Base-by-base conservation (phyloP, 331 rosid species). In the Saraca asoca region DNA sequence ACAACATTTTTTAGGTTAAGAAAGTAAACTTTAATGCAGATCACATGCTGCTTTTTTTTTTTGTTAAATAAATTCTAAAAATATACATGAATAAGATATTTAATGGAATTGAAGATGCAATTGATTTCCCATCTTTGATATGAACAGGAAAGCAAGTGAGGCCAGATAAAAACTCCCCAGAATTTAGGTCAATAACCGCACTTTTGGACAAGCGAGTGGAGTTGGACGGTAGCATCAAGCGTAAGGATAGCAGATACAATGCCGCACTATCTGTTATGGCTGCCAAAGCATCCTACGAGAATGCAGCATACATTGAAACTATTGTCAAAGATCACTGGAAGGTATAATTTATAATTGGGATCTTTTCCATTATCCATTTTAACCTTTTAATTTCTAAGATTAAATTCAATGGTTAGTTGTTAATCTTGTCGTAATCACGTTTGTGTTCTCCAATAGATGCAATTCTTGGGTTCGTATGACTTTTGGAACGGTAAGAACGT, bases 251-350 rank as follows among this genome's bases (percentile, higher is more conserved):
- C 18, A 75, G 48, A 17, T 83, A 88, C 12, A 39, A 81, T 42
- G 79, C 79, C 19, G 80, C 83, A 4, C 83, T 88, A 5, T 64
- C 88, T 17, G 75, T 79, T 73, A 81, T 88, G 91, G 89, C 91
- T 15, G 72, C 95, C 17, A 88, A 85, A 68, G 46, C 55, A 18
- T 51, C 76, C 0, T 85, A 88, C 10, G 87, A 88, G 67, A 88
- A 85, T 65, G 20, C 5, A 18, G 71, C 81, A 51, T 69, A 18
- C 24, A 44, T 85, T 58, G 12, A 68, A 66, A 12, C 66, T 39
- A 59, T 51, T 0, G 82, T 88, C 58, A 43, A 66, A 15, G 56
- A 85, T 58, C 55, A 69, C 34, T 83, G 91, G 95, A 57, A 83
- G 82, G 90, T 85, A 73, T 31, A 1, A 0, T n/a, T n/a, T n/a